phyloP scores from a whole-genome alignment of 805 yeast genomes.

The Ogataea pini region DNA sequence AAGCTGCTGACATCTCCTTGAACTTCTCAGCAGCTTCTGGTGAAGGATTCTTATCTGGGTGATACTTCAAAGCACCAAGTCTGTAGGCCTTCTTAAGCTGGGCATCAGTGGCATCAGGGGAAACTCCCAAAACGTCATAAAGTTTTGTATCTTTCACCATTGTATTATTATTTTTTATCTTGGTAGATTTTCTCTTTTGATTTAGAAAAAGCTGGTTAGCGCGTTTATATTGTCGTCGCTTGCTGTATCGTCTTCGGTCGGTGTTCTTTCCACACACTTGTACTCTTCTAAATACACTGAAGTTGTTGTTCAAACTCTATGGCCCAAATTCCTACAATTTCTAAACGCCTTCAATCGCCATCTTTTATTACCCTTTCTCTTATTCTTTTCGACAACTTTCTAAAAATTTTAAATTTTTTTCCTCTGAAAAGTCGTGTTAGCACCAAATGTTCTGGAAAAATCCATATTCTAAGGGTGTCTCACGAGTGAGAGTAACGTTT shows the following conservation, averaged over 20 bases:
- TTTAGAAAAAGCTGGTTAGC: not conserved
- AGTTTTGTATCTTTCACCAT: slow-evolving; percentile 83
- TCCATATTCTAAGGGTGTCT: slow-evolving; percentile 3
- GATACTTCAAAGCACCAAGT: slow-evolving; percentile 76
- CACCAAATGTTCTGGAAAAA: slow-evolving; percentile 19
- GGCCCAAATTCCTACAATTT: not conserved
- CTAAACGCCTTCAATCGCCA: slow-evolving; percentile 7
- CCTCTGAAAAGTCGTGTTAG: slow-evolving; percentile 15
- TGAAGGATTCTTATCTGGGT: slow-evolving; percentile 80
- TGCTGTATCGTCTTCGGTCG: not conserved
- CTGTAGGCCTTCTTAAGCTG: slow-evolving; percentile 84
- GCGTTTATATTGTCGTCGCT: not conserved
- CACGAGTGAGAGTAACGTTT: too few species aligned
- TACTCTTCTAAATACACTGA: slow-evolving; percentile 2
- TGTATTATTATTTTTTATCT: slow-evolving; percentile 15
- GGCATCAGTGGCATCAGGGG: slow-evolving; percentile 64
- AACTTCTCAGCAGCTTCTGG: slow-evolving; percentile 96
- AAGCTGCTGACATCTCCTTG: slow-evolving; percentile 84
- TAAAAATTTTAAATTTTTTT: slow-evolving; percentile 14
- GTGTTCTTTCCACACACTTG: not conserved
- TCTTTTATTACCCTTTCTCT: slow-evolving; percentile 2
- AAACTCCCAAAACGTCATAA: slow-evolving; percentile 73
- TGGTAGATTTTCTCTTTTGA: not conserved
- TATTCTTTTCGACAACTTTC: slow-evolving; percentile 13
- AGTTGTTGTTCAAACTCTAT: not conserved